Percentiles rank a stretch among this genome's conserved stretches.
These are phyloP conservation scores for Trichomonas vaginalis DNA, from an alignment of 208 protist genomes.

Conservation along the genomic window DNA sequence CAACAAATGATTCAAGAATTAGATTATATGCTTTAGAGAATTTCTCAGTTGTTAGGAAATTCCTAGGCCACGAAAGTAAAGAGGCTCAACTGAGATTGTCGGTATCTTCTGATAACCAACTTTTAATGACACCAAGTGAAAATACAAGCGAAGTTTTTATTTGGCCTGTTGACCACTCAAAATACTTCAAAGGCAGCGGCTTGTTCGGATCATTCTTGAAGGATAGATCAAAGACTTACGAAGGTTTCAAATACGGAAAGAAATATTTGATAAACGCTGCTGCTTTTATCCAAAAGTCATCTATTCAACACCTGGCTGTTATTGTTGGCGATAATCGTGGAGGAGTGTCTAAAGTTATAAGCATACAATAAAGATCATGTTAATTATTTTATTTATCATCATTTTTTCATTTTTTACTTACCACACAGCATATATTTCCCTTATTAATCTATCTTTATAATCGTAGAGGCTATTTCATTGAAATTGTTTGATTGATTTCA, in stretches of 20 bases:
- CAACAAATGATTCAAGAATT: not conserved
- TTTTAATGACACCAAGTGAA: constrained; percentile 5
- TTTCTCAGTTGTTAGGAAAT: not conserved
- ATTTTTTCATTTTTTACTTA: too few species aligned
- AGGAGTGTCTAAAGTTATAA: not conserved
- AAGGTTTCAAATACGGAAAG: not conserved
- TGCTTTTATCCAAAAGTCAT: not conserved
- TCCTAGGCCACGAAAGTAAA: not conserved
- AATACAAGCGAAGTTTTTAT: not conserved
- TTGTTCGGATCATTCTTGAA: not conserved
- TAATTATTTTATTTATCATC: not conserved
- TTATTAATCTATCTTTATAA: too few species aligned
- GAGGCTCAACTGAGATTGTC: not conserved
- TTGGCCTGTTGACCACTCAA: not conserved
- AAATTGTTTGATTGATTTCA: too few species aligned
- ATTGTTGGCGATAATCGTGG: not conserved
- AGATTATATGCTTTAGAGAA: not conserved
- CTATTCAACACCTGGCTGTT: not conserved
- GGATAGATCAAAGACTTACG: not conserved
- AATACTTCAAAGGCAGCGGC: too few species aligned
- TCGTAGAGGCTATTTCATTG: too few species aligned
- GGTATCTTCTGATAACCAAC: not conserved
- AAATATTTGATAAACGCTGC: not conserved
- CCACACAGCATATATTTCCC: too few species aligned
- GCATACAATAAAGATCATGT: not conserved